These are phyloP conservation scores for Sclerotinia borealis DNA, from an alignment of 2,329 filamentous ascomycete genomes.

Conservation along the genomic window DNA sequence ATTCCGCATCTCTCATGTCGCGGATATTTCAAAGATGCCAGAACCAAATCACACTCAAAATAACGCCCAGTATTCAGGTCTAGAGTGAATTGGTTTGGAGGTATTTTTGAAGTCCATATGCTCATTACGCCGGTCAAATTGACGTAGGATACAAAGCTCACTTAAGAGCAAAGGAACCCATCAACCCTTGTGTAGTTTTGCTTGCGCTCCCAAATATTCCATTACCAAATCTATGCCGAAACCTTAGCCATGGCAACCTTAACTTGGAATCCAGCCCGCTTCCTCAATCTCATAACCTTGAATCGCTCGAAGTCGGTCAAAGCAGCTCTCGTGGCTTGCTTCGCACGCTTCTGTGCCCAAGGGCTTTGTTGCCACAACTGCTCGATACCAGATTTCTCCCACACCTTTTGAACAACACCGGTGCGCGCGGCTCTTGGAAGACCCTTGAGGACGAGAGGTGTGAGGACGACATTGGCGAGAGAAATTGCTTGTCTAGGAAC, in stretches of 20 bases:
- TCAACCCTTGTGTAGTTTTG: constrained; percentile 47
- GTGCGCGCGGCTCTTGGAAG: constrained; percentile 81
- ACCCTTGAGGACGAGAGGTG: constrained; percentile 79
- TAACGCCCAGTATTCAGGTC: constrained; percentile 1
- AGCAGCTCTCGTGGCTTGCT: constrained; percentile 78
- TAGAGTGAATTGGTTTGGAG: constrained; percentile 9
- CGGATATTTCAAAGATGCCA: constrained; percentile 12
- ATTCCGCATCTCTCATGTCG: not conserved
- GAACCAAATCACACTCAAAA: constrained; percentile 6
- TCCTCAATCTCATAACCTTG: constrained; percentile 99
- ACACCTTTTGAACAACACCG: constrained; percentile 76
- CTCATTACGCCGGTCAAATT: constrained; percentile 58
- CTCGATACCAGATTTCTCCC: constrained; percentile 89
- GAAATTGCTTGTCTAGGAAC: constrained; percentile 83
- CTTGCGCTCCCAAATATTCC: constrained; percentile 38
- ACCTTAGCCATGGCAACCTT: constrained; percentile 93
- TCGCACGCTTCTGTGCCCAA: constrained; percentile 90
- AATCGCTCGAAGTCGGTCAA: constrained; percentile 99
- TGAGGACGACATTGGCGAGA: constrained; percentile 80
- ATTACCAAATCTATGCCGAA: constrained; percentile 47
- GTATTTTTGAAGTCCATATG: constrained; percentile 53
- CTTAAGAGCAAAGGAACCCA: constrained; percentile 51
- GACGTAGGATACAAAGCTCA: constrained; percentile 61
- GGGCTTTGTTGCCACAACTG: constrained; percentile 85
- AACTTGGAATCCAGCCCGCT: constrained; percentile 98